These are phyloP conservation scores for Sutorius australiensis DNA, from an alignment of 768 basidiomycete species.

Conservation along the genomic window DNA sequence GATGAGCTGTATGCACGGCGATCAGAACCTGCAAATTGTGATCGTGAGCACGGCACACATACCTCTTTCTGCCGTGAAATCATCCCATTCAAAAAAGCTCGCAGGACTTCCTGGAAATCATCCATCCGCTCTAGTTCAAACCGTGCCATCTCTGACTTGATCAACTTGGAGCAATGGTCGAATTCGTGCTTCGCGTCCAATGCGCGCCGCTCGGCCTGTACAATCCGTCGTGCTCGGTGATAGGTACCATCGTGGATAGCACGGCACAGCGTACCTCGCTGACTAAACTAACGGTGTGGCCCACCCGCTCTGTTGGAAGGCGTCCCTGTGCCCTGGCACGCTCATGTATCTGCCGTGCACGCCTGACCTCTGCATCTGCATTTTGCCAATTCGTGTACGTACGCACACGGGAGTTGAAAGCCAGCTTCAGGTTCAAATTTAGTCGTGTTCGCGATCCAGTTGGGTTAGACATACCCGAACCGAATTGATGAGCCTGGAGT, in stretches of 20 bases:
- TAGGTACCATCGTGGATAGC: not conserved
- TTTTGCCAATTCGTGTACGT: constrained; percentile 78
- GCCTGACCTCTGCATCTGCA: constrained; percentile 69
- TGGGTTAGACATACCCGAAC: constrained; percentile 59
- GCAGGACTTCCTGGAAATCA: constrained; percentile 85
- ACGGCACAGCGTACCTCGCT: constrained; percentile 56
- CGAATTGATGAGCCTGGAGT: constrained; percentile 84
- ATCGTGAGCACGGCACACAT: constrained; percentile 12
- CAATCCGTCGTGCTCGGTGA: not conserved
- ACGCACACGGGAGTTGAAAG: constrained; percentile 84
- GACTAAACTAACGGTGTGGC: constrained; percentile 72
- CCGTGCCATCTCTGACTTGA: constrained; percentile 84
- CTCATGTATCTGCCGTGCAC: constrained; percentile 75
- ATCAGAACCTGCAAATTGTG: not conserved
- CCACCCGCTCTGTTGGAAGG: constrained; percentile 64
- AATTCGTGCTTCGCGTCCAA: constrained; percentile 85
- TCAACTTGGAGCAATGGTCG: constrained; percentile 80
- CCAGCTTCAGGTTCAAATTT: constrained; percentile 48
- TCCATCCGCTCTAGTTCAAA: constrained; percentile 93
- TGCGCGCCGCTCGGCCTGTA: constrained; percentile 78
- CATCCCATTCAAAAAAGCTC: constrained; percentile 84
- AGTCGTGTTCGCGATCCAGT: not conserved
- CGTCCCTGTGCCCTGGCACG: constrained; percentile 75
- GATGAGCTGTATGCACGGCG: constrained; percentile 52
- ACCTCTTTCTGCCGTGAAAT: constrained; percentile 80